phyloP scores from a whole-genome alignment of 2,329 filamentous ascomycete species.

The Capronia americana region DNA sequence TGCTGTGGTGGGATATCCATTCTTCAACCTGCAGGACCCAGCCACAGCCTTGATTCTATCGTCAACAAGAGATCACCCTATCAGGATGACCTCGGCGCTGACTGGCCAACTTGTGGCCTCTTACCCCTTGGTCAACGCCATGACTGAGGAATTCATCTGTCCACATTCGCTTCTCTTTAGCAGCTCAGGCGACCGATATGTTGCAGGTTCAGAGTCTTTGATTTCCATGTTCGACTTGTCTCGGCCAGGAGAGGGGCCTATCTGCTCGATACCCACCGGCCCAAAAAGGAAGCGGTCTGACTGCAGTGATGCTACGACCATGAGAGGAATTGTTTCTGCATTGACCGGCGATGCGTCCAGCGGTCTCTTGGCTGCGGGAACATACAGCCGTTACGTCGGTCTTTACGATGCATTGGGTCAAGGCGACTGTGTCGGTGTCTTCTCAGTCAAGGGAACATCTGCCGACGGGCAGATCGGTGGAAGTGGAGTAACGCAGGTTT shows the following conservation, averaged over 20 bases:
- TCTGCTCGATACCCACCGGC: conserved; percentile 55
- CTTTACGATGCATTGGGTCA: conserved; percentile 60
- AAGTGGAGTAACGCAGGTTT: conserved; percentile 61
- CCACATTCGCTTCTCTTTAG: conserved; percentile 63
- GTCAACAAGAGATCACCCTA: conserved; percentile 61
- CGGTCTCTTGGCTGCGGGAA: conserved; percentile 63
- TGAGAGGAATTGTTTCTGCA: conserved; percentile 63
- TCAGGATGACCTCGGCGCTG: conserved; percentile 63
- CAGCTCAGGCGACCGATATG: conserved; percentile 57
- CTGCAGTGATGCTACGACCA: conserved; percentile 44
- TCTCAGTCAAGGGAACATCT: conserved; percentile 53
- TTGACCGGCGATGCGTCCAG: conserved; percentile 53
- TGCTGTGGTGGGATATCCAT: conserved; percentile 61
- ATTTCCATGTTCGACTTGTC: conserved; percentile 64
- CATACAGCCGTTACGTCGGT: conserved; percentile 61
- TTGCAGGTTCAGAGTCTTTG: conserved; percentile 62
- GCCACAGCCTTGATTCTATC: conserved; percentile 59
- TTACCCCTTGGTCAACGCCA: conserved; percentile 62
- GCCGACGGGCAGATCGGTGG: conserved; percentile 53
- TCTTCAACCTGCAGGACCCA: conserved; percentile 59
- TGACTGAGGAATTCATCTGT: conserved; percentile 63
- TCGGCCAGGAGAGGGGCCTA: conserved; percentile 55
- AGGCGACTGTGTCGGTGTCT: conserved; percentile 59
- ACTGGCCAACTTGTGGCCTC: conserved; percentile 55
- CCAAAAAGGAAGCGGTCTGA: conserved; percentile 42